Evolutionary conservation across 2,329 filamentous ascomycete genomes (phyloP).

Genomic region (Xylariaceae sp.): DNA sequence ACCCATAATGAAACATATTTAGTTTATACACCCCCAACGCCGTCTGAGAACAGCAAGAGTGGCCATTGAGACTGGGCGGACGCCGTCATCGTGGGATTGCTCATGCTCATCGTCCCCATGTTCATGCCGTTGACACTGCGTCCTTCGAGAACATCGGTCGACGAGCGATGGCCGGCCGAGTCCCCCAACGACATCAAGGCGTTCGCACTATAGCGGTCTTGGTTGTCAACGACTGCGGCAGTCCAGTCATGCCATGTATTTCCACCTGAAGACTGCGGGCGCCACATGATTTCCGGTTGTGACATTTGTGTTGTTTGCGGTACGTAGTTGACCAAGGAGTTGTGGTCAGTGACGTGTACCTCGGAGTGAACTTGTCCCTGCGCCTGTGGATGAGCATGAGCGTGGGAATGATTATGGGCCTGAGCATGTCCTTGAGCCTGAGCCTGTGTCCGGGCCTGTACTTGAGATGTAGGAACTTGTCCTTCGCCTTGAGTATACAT

Average conservation of each 20-base stretch:
- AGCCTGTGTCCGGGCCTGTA: conserved; percentile 24
- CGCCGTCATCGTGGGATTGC: conserved; percentile 22
- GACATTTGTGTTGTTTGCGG: conserved; percentile 29
- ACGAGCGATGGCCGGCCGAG: conserved; percentile 16
- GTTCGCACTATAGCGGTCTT: conserved; percentile 46
- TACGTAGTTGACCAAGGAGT: conserved; percentile 29
- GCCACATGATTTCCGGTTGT: conserved; percentile 30
- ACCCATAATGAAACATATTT: background rate
- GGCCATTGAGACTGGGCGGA: conserved; percentile 31
- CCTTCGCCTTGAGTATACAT: conserved; percentile 29
- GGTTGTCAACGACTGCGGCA: conserved; percentile 44
- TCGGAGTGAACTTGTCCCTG: conserved; percentile 20
- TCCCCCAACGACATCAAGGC: conserved; percentile 44
- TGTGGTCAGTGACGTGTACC: conserved; percentile 23
- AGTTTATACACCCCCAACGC: conserved; percentile 27
- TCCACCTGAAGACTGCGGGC: conserved; percentile 29
- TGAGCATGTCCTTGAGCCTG: conserved; percentile 28
- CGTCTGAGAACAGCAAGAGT: conserved; percentile 30
- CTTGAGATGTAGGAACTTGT: conserved; percentile 23
- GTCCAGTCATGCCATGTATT: conserved; percentile 54
- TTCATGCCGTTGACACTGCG: conserved; percentile 19
- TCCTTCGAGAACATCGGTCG: conserved; percentile 22
- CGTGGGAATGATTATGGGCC: conserved; percentile 23
- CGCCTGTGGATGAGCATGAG: conserved; percentile 18
- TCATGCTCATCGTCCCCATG: conserved; percentile 26